Percentiles rank a stretch among this genome's conserved stretches.
phyloP scores from a whole-genome alignment of 2,329 filamentous ascomycete species.

The Fusarium oligoseptatum region DNA sequence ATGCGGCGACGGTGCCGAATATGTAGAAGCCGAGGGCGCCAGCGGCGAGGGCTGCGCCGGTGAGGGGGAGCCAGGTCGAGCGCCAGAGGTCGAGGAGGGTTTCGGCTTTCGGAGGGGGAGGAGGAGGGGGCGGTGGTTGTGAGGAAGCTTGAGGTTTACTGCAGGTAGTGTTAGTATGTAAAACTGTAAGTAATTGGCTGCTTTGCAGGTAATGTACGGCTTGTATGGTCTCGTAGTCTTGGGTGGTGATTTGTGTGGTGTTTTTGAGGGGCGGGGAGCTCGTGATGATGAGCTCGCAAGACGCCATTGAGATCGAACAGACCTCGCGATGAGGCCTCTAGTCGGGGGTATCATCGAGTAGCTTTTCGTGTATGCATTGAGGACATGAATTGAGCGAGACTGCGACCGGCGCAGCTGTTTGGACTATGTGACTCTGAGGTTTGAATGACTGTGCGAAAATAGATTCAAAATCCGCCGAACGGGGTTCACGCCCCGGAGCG shows the following conservation, averaged over 20 bases:
- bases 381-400: background rate
- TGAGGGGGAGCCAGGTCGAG: slow-evolving; percentile 59
- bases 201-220: slow-evolving; percentile 42
- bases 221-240: slow-evolving; percentile 48
- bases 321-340: slow-evolving; percentile 43
- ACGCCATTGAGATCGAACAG: slow-evolving; percentile 44
- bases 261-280: slow-evolving; percentile 40
- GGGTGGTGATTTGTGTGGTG: slow-evolving; percentile 35
- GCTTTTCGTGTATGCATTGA: slow-evolving; percentile 29
- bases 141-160: slow-evolving; percentile 33
- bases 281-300: slow-evolving; percentile 48
- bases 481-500: slow-evolving; percentile 37
- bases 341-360: slow-evolving; percentile 48
- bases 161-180: slow-evolving; percentile 20
- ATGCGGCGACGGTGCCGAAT: slow-evolving; percentile 54
- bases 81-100: slow-evolving; percentile 54
- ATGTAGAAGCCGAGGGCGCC: slow-evolving; percentile 63
- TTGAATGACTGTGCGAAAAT: slow-evolving; percentile 5
- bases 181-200: background rate
- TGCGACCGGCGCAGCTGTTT: background rate
- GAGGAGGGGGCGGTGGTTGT: slow-evolving; percentile 16
- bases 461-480: slow-evolving; percentile 8
- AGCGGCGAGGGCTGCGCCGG: slow-evolving; percentile 61
- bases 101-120: slow-evolving; percentile 45
- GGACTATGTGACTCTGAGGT: slow-evolving; percentile 1